A percentile compares a stretch with the other conserved stretches of the same genome.
Conservation (phyloP, 139 green algal species). For the Tetraselmis chui region DNA sequence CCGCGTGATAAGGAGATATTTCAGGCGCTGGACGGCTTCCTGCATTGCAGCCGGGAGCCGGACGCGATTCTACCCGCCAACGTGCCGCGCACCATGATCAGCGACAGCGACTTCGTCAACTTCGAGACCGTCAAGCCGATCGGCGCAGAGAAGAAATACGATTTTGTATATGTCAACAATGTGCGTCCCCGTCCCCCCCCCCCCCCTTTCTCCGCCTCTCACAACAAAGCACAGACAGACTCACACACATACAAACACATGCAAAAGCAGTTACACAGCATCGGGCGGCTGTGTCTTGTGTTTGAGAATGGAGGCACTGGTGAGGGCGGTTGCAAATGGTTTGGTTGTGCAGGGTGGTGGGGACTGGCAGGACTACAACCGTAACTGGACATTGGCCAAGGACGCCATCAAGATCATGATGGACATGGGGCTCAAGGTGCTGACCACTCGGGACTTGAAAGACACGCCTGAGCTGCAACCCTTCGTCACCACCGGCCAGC, state of each 20-base stretch:
- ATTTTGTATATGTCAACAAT: neutral
- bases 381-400: slow-evolving; percentile 11
- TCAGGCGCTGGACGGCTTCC: neutral
- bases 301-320: no score
- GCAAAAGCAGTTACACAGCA: no score
- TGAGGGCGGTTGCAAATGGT: no score
- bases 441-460: neutral
- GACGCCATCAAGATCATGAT: neutral
- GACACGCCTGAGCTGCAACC: neutral
- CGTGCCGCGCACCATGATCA: neutral
- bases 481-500: no score
- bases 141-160: neutral
- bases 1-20: neutral
- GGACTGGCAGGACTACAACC: slow-evolving; percentile 7
- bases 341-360: no score
- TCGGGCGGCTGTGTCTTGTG: no score
- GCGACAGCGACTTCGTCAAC: slow-evolving; percentile 5
- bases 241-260: no score
- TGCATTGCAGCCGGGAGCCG: neutral
- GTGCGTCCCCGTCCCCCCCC: neutral
- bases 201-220: no score
- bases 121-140: neutral
- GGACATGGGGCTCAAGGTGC: neutral
- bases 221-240: no score
- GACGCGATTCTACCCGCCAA: neutral